These are phyloP conservation scores for Helianthus annuus DNA, from an alignment of 129 eudicot species.

Conservation along the genomic window DNA sequence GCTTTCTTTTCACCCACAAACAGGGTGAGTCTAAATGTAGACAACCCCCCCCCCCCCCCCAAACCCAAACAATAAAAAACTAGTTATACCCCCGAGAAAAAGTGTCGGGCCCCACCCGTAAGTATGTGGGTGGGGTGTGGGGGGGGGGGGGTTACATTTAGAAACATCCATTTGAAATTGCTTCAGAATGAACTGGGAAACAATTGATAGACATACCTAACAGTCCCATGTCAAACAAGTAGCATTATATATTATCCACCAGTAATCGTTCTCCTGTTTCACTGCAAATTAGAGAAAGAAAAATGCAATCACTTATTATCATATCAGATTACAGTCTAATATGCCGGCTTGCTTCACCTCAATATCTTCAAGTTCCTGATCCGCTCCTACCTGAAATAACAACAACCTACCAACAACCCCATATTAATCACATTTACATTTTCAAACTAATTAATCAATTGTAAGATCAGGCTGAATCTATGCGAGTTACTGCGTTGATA, in stretches of 20 bases:
- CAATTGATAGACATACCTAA: background rate
- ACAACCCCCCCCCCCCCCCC: no score
- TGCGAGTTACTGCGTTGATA: background rate
- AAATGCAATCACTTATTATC: background rate
- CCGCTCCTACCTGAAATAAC: constrained; percentile 17
- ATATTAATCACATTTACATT: background rate
- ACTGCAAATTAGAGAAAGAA: background rate
- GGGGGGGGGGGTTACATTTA: no score
- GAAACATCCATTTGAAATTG: no score
- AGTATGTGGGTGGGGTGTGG: no score
- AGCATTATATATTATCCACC: background rate
- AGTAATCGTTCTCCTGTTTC: background rate
- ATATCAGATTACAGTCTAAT: background rate
- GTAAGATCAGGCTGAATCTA: background rate
- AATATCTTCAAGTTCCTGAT: constrained; percentile 11
- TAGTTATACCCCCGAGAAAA: no score
- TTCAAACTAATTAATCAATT: background rate
- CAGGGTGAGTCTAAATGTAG: no score
- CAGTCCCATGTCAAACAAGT: background rate
- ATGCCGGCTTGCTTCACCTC: constrained; percentile 13
- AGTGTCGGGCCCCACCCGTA: no score
- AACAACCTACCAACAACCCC: constrained; percentile 10
- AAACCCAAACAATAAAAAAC: no score
- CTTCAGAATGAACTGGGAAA: background rate
- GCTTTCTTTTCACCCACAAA: no score